phyloP scores from a whole-genome alignment of 1,284 basidiomycete species.

The Rugosomyces carneus region DNA sequence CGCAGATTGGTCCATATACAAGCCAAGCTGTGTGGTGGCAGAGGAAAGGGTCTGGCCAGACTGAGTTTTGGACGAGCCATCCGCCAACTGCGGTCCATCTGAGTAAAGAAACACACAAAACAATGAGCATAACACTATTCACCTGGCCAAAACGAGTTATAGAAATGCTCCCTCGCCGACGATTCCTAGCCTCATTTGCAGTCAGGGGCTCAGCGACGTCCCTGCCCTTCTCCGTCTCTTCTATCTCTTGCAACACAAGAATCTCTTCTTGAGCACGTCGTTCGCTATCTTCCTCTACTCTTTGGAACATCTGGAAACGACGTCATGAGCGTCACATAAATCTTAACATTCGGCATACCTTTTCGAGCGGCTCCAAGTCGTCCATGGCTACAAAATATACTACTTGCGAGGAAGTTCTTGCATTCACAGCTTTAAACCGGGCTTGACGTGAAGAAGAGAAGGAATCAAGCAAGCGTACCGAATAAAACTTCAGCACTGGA shows the following conservation, averaged over 20 bases:
- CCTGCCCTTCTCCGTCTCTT: slow-evolving; percentile 13
- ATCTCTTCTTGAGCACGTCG: slow-evolving; percentile 34
- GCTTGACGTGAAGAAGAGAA: no score
- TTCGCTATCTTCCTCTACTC: slow-evolving; percentile 48
- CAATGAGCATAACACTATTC: slow-evolving; percentile 9
- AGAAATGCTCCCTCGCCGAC: slow-evolving; percentile 41
- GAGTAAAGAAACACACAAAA: not conserved
- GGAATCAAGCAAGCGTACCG: no score
- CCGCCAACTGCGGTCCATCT: slow-evolving; percentile 17
- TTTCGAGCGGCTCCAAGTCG: slow-evolving; percentile 35
- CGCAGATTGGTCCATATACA: slow-evolving; percentile 41
- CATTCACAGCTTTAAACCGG: no score
- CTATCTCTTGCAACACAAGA: slow-evolving; percentile 10
- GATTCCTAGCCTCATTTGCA: slow-evolving; percentile 21
- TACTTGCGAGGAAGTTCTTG: no score
- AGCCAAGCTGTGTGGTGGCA: slow-evolving; percentile 36
- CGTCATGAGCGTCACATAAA: slow-evolving; percentile 3
- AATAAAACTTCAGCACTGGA: slow-evolving; percentile 13
- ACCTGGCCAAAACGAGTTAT: slow-evolving; percentile 54
- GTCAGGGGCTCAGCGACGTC: slow-evolving; percentile 5
- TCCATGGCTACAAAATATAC: slow-evolving; percentile 18
- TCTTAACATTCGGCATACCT: slow-evolving; percentile 22
- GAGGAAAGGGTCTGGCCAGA: slow-evolving; percentile 28
- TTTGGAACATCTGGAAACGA: slow-evolving; percentile 42
- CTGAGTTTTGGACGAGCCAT: slow-evolving; percentile 22